Conservation (phyloP, 768 basidiomycete species). For the Tricholoma furcatifolium region DNA sequence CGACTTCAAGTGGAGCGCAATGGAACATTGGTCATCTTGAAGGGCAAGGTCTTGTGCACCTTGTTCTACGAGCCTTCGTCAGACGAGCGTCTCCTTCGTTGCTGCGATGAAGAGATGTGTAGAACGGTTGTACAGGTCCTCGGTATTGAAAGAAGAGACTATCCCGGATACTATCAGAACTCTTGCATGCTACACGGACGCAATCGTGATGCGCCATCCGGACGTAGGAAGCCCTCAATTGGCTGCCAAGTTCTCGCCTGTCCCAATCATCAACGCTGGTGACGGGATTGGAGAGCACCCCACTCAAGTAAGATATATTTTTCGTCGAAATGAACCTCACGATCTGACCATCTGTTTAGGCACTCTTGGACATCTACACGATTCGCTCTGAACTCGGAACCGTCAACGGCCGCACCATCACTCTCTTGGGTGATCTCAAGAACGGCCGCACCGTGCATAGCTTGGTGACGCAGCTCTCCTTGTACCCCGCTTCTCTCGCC, state of each 20-base stretch:
- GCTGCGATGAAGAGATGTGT: conserved; percentile 97
- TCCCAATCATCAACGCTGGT: conserved; percentile 95
- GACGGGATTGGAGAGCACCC: conserved; percentile 99
- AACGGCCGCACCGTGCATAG: conserved; percentile 98
- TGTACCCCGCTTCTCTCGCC: conserved; percentile 82
- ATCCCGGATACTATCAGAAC: conserved; percentile 93
- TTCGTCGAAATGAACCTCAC: not conserved
- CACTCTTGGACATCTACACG: conserved; percentile 86
- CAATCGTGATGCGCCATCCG: conserved; percentile 92
- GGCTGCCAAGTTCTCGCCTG: conserved; percentile 95
- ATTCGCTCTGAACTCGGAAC: conserved; percentile 98
- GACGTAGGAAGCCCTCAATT: conserved; percentile 90
- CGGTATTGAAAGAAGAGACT: conserved; percentile 91
- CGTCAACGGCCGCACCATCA: conserved; percentile 93
- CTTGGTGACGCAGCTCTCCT: conserved; percentile 85
- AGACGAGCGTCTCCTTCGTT: conserved; percentile 95
- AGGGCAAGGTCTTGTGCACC: conserved; percentile 87
- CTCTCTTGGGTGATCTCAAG: conserved; percentile 92
- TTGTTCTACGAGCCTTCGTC: conserved; percentile 94
- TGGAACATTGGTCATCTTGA: conserved; percentile 84
- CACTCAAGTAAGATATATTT: conserved; percentile 66
- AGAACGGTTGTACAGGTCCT: conserved; percentile 94
- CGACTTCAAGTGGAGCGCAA: conserved; percentile 91
- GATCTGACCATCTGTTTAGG: conserved; percentile 40
- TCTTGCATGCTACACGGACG: conserved; percentile 93